Conservation (phyloP, 129 eudicot species). For the Tagetes patula region DNA sequence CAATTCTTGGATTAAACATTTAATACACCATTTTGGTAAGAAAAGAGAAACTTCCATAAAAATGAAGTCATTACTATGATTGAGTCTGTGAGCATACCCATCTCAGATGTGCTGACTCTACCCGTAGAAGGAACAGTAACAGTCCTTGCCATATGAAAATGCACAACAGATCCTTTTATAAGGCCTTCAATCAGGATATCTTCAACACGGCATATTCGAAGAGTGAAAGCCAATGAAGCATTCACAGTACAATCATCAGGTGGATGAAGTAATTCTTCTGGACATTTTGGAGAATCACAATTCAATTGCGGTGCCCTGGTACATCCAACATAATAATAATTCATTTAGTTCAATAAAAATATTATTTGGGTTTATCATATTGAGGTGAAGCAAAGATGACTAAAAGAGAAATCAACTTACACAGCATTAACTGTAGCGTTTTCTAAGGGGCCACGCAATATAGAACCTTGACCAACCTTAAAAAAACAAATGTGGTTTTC, state of each 20-base stretch:
- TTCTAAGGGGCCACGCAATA: conserved; percentile 81
- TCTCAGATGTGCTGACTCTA: conserved; percentile 74
- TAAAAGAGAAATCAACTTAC: conserved; percentile 50
- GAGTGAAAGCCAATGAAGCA: conserved; percentile 88
- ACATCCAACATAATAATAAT: conserved; percentile 20
- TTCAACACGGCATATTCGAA: conserved; percentile 96
- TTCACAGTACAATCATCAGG: conserved; percentile 97
- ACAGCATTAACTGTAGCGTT: conserved; percentile 64
- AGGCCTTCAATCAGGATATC: conserved; percentile 90
- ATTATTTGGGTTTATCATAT: background rate
- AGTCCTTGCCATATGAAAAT: conserved; percentile 87
- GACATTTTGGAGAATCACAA: conserved; percentile 74
- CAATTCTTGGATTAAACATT: background rate
- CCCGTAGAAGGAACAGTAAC: conserved; percentile 64
- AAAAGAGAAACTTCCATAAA: background rate
- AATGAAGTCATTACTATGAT: background rate
- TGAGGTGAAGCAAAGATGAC: background rate
- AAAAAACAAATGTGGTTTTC: conserved; percentile 1
- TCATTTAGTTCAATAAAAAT: conserved; percentile 3
- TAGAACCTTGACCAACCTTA: conserved; percentile 94
- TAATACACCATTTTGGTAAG: background rate
- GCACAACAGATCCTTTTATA: conserved; percentile 86
- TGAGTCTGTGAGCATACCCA: conserved; percentile 50
- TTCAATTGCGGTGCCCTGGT: conserved; percentile 74
- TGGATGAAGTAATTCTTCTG: conserved; percentile 77